These are phyloP conservation scores for Metschnikowia proteae DNA, from an alignment of 805 yeast species.

Conservation along the genomic window DNA sequence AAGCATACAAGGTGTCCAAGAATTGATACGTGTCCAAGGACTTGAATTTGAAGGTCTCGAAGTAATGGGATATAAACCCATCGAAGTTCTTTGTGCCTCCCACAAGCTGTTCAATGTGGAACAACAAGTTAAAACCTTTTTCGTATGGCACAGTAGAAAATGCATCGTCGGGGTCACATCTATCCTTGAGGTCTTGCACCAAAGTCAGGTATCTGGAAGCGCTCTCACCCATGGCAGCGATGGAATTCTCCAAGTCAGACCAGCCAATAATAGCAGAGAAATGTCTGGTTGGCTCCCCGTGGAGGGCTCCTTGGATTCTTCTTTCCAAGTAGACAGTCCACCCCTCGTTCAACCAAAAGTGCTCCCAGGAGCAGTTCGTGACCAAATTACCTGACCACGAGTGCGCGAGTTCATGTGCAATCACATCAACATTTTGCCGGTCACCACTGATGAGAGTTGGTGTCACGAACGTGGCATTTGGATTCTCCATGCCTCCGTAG, in stretches of 20 bases:
- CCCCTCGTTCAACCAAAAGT: constrained; percentile 93
- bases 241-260: constrained; percentile 69
- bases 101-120: constrained; percentile 63
- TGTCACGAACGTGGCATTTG: constrained; percentile 85
- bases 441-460: constrained; percentile 86
- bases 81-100: constrained; percentile 69
- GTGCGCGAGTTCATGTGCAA: constrained; percentile 91
- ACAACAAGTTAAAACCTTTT: constrained; percentile 79
- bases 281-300: constrained; percentile 75
- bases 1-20: constrained; percentile 68
- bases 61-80: constrained; percentile 76
- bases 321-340: constrained; percentile 94
- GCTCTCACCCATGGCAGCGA: constrained; percentile 57
- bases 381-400: constrained; percentile 92
- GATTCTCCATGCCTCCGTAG: constrained; percentile 95
- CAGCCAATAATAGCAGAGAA: constrained; percentile 86
- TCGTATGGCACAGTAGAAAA: constrained; percentile 88
- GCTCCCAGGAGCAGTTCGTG: constrained; percentile 89
- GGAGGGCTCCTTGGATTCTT: constrained; percentile 71
- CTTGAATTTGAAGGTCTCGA: constrained; percentile 59
- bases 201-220: constrained; percentile 55
- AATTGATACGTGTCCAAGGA: constrained; percentile 83
- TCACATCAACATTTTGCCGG: constrained; percentile 79
- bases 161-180: constrained; percentile 83
- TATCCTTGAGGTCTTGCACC: constrained; percentile 66